Evolutionary conservation across 768 basidiomycete genomes (phyloP), one percentile per base, ranked within the genome.

Genomic region (Plicaturopsis crispa): DNA sequence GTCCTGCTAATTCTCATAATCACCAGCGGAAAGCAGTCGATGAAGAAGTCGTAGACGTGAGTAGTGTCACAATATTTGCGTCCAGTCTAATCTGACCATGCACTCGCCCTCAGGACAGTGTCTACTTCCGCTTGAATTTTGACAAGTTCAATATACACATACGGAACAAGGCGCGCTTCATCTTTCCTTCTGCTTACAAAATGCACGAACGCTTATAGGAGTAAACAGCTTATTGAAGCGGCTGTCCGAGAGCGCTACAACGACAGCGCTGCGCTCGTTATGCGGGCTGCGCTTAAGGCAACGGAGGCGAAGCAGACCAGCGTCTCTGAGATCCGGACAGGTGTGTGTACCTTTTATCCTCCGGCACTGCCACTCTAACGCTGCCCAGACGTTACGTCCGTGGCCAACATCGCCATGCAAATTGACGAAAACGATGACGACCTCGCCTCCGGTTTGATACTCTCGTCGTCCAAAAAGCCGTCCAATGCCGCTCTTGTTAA

Each of bases 41-140:
- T 19, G 80, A 78, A 33, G 66, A 70, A 21, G 59, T 70, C 21
- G 75, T 88, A 24, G 82, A 90, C 60, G 89, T 88, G 49, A 60
- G 79, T 56, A 2, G 8, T 28, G 13, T 22, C n/a, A 22, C 30
- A 24, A 24, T 35, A 16, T 45, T 35, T 20, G 22, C 20, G 1
- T 6, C 20, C 3, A 8, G 23, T 32, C 24, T 35, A 8, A 17
- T 8, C 18, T 34, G 8, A 10, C 18, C 10, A 13, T 39, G 23
- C 40, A 24, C 50, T 31, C 43, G 28, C 33, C 51, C 4, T 5
- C 41, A 91, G 81, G 77, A 85, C 13, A 66, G 66, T 3, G 73
- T 88, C 23, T 79, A 80, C 58, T 86, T 96, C 54, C 77, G 87
- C 34, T 73, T 97, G 34, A 97, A 97, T 62, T 86, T 81, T 53